Base-by-base conservation (phyloP, 345 rosid genomes). In the Fremontodendron californicum region DNA sequence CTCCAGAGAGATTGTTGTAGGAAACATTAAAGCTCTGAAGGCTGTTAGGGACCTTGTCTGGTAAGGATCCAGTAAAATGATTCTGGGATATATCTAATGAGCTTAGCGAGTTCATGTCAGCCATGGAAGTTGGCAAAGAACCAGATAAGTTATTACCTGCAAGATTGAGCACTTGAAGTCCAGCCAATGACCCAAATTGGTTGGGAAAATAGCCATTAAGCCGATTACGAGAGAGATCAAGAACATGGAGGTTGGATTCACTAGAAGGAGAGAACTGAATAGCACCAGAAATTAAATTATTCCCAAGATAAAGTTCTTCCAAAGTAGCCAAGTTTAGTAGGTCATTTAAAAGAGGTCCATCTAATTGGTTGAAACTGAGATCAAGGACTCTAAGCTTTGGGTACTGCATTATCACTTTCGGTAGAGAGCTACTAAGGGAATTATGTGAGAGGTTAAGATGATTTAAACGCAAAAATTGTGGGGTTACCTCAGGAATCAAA, bases 301-400 rank as follows among this genome's bases (percentile, higher is more conserved):
- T 85, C 51, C 78, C 83, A 64, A 96, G 94, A 86, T 89, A 84
- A 71, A 96, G 89, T 81, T 88, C 97, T 81, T 88, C 92, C 85
- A 96, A 84, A 70, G 93, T 90, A 67, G 93, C 75, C 80, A 86
- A 85, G 13, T 90, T 85, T 54, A 93, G 84, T 48, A 96, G 84
- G 76, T 86, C 89, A 80, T 84, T 79, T 27, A 90, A 82, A 51
- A 96, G 77, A 75, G 89, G 82, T 33, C 98, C 98, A 74, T 86
- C 89, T 10, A 96, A 79, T 67, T 84, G 86, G 81, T 93, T 96
- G 58, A 86, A 89, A 83, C 98, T 91, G 68, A 93, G 87, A 83
- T 96, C 99, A 43, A 96, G 92, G 86, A 93, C 89, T 80, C 78
- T 80, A 39, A 96, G 94, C 81, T 96, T 96, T 21, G 94, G 94